Conservation (phyloP, 768 basidiomycete species). For the Leccinum pellstonianum region DNA sequence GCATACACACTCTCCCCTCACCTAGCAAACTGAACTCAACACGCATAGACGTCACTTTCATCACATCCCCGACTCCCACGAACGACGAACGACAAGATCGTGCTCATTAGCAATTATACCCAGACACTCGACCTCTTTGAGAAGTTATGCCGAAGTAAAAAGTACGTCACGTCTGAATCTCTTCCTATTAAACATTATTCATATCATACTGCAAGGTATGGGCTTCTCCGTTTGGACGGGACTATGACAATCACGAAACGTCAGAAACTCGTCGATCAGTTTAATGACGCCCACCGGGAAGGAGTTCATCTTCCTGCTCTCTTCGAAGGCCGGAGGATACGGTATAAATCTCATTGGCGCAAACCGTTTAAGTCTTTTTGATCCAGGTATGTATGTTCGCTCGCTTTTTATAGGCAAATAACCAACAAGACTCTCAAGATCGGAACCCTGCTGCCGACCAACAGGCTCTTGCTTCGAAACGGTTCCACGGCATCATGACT, state of each 20-base stretch:
- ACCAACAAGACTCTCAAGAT: constrained; percentile 46
- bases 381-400: constrained; percentile 63
- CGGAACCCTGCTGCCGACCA: constrained; percentile 99
- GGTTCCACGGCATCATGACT: not conserved
- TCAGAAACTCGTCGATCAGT: constrained; percentile 94
- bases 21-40: no score
- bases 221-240: constrained; percentile 88
- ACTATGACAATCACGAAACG: constrained; percentile 89
- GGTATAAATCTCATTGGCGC: constrained; percentile 98
- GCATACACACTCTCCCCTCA: no score
- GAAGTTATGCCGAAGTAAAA: constrained; percentile 80
- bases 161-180: constrained; percentile 43
- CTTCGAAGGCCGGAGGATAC: constrained; percentile 94
- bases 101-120: constrained; percentile 95
- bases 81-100: constrained; percentile 91
- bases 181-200: not conserved
- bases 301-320: constrained; percentile 92
- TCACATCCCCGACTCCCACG: no score
- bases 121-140: constrained; percentile 94
- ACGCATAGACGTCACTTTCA: no score
- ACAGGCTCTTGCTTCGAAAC: constrained; percentile 76
- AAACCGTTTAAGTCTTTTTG: constrained; percentile 90
- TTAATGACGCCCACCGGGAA: constrained; percentile 89
- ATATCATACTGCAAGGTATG: constrained; percentile 56
- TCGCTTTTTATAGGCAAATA: not conserved